Percentiles rank a stretch among this genome's conserved stretches.
Evolutionary conservation across 371 early-diverging fungal genomes (phyloP).

Genomic region (Lichtheimia ramosa): DNA sequence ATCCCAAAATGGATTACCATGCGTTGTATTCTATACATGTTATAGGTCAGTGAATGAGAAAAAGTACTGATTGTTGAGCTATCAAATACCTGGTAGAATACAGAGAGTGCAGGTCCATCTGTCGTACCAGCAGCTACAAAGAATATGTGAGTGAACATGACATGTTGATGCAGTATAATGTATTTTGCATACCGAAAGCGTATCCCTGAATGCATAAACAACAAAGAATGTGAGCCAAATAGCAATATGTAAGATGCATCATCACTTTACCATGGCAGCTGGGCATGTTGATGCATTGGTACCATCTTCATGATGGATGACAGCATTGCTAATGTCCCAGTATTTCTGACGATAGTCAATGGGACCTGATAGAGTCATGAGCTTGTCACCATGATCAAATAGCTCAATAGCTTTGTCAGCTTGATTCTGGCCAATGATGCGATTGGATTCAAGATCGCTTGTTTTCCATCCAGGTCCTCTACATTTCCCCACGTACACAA

Average conservation of each 20-base stretch:
- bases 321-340: conserved; percentile 44
- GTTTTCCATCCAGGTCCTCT: conserved; percentile 44
- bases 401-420: conserved; percentile 38
- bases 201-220: conserved; percentile 14
- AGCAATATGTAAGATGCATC: conserved; percentile 1
- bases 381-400: conserved; percentile 3
- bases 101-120: conserved; percentile 47
- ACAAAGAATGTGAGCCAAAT: conserved; percentile 6
- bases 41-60: too few relatives aligned
- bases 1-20: conserved; percentile 45
- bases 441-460: conserved; percentile 47
- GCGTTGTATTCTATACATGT: conserved; percentile 24
- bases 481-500: neutral
- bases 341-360: conserved; percentile 42
- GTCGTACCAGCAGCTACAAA: conserved; percentile 65
- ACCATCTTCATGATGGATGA: conserved; percentile 25
- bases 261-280: conserved; percentile 48
- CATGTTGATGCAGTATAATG: neutral
- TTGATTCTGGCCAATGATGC: conserved; percentile 58
- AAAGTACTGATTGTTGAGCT: too few relatives aligned
- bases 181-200: too few relatives aligned
- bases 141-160: conserved; percentile 26
- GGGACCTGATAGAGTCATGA: conserved; percentile 20
- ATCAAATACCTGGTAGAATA: conserved; percentile 35
- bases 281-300: conserved; percentile 18